A percentile compares a stretch with the other conserved stretches of the same genome.
Evolutionary conservation across 2,329 filamentous ascomycete genomes (phyloP).

Genomic region (Penicillium sp.): DNA sequence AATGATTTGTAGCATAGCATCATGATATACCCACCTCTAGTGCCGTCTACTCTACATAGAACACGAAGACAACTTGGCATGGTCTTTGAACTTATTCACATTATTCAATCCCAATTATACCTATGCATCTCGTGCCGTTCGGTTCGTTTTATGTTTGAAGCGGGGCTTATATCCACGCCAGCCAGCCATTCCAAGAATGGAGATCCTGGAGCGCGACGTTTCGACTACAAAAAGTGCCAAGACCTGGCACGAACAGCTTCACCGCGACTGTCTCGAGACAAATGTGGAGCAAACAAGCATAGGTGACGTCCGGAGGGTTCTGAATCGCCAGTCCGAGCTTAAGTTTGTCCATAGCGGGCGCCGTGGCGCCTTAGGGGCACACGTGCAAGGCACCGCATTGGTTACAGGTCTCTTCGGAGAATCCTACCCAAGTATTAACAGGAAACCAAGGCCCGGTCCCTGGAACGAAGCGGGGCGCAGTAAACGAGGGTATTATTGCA

Average conservation of each 20-base stretch:
- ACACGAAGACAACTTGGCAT: neutral
- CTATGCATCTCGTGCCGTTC: too few relatives aligned
- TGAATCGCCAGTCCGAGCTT: neutral
- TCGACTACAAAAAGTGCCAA: neutral
- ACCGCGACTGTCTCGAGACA: neutral
- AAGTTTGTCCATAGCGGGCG: neutral
- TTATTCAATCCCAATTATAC: neutral
- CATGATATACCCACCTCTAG: neutral
- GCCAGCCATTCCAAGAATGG: too few relatives aligned
- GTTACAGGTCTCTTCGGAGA: neutral
- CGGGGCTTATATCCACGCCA: neutral
- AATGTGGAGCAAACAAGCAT: conserved; percentile 5
- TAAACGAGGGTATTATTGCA: neutral
- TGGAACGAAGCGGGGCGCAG: neutral
- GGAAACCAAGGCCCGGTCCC: neutral
- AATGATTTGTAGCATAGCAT: conserved; percentile 35
- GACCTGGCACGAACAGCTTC: neutral
- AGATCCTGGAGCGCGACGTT: too few relatives aligned
- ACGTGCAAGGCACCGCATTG: neutral
- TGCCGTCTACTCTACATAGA: neutral
- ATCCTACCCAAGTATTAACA: neutral
- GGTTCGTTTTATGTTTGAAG: neutral
- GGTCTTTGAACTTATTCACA: neutral
- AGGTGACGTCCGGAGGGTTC: neutral
- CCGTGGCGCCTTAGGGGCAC: neutral